These are phyloP conservation scores for Millerozyma acaciae DNA, from an alignment of 805 yeast species.

Conservation along the genomic window DNA sequence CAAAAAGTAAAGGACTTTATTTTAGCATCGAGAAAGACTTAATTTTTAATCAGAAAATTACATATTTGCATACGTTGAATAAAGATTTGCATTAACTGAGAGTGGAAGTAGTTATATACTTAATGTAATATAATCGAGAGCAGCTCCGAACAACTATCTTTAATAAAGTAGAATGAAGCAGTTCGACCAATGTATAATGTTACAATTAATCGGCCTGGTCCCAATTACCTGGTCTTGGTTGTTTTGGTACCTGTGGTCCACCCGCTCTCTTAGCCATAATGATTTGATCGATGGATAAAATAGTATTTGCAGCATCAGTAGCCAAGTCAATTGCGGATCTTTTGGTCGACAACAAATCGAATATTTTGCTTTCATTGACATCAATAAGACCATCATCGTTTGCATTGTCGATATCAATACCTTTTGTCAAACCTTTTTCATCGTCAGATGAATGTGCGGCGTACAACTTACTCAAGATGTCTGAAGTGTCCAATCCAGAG, in stretches of 20 bases:
- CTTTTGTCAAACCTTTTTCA: constrained; percentile 41
- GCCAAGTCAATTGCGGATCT: constrained; percentile 87
- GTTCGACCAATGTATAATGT: not conserved
- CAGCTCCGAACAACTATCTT: no score
- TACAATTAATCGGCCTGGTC: constrained; percentile 76
- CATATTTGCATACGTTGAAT: no score
- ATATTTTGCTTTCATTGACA: constrained; percentile 64
- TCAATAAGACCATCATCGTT: constrained; percentile 64
- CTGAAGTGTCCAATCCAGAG: constrained; percentile 87
- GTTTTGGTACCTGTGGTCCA: constrained; percentile 83
- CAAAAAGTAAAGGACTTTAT: constrained; percentile 61
- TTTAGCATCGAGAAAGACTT: no score
- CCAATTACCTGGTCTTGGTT: constrained; percentile 91
- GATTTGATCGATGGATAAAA: constrained; percentile 90
- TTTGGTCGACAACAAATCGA: constrained; percentile 77
- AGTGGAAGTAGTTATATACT: no score
- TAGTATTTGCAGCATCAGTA: constrained; percentile 90
- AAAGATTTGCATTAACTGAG: no score
- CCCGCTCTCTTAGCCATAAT: constrained; percentile 99
- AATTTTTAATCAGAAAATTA: no score
- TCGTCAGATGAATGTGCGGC: constrained; percentile 70
- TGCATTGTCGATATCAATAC: constrained; percentile 69
- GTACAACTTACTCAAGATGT: constrained; percentile 82
- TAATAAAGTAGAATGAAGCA: no score
- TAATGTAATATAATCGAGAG: no score